Evolutionary conservation across 2,329 filamentous ascomycete species (phyloP).

Genomic region (Aspergillus terreus): DNA sequence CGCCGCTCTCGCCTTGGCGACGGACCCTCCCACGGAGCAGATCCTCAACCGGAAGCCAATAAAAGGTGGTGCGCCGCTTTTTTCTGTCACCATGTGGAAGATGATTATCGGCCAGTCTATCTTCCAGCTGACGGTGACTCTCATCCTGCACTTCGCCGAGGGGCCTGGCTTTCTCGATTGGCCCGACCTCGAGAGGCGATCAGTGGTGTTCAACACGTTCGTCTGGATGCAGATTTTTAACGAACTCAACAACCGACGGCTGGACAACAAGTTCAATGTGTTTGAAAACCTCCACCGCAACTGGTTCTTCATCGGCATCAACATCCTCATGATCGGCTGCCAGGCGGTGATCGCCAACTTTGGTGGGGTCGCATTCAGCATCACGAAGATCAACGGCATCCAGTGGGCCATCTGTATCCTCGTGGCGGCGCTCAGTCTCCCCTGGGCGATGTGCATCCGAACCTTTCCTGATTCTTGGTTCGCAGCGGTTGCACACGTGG

Average conservation of each 20-base stretch:
- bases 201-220: constrained; percentile 94
- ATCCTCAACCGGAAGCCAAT: constrained; percentile 72
- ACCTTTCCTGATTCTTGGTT: constrained; percentile 64
- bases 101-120: constrained; percentile 91
- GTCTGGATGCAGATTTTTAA: constrained; percentile 99
- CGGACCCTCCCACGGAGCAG: constrained; percentile 74
- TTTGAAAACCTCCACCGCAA: constrained; percentile 80
- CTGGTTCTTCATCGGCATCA: constrained; percentile 80
- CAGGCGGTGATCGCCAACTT: constrained; percentile 72
- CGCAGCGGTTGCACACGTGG: constrained; percentile 1
- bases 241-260: constrained; percentile 86
- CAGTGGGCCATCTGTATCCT: constrained; percentile 86
- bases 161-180: constrained; percentile 54
- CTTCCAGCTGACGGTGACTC: constrained; percentile 73
- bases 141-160: constrained; percentile 72
- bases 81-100: constrained; percentile 94
- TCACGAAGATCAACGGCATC: constrained; percentile 61
- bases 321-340: constrained; percentile 76
- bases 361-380: constrained; percentile 60
- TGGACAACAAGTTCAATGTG: constrained; percentile 92
- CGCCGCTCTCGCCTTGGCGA: constrained; percentile 48
- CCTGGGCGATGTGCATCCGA: constrained; percentile 73
- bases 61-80: constrained; percentile 63
- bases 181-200: constrained; percentile 54
- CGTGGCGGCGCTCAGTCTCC: constrained; percentile 74